Evolutionary conservation across 306 rosid genomes (phyloP).

Genomic region (Cyclanthera cordifolia): DNA sequence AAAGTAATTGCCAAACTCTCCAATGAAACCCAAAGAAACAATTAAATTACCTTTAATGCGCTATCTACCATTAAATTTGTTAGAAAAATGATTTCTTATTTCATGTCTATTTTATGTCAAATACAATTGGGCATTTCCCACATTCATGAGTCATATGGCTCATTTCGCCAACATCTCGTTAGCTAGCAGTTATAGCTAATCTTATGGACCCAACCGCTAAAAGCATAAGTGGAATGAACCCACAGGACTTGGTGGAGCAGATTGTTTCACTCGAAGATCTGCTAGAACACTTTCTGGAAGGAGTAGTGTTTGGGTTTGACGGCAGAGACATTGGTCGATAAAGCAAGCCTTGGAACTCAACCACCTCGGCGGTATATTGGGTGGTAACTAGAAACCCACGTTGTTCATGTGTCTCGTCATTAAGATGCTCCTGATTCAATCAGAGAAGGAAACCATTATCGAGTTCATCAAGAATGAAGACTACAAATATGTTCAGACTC

Average conservation of each 20-base stretch:
- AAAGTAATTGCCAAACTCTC: background rate
- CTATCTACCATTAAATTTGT: background rate
- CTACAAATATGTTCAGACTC: conserved; percentile 82
- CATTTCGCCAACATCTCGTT: background rate
- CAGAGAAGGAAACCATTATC: conserved; percentile 91
- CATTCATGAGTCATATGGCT: background rate
- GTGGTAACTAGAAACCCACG: conserved; percentile 85
- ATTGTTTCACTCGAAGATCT: conserved; percentile 85
- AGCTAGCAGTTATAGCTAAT: conserved; percentile 47
- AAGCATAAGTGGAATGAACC: conserved; percentile 89
- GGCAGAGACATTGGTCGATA: conserved; percentile 89
- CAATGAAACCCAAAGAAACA: background rate
- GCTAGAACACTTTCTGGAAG: conserved; percentile 89
- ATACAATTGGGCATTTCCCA: background rate
- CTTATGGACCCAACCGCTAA: conserved; percentile 94
- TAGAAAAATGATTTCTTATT: background rate
- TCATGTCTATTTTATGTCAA: background rate
- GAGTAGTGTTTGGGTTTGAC: conserved; percentile 95
- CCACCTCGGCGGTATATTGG: conserved; percentile 82
- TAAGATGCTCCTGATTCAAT: conserved; percentile 99
- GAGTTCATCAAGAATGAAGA: conserved; percentile 92
- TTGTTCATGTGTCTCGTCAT: conserved; percentile 90
- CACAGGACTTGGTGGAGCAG: conserved; percentile 89
- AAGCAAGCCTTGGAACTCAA: conserved; percentile 98
- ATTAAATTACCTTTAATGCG: background rate